Evolutionary conservation across 305 asterid genomes (phyloP).

Genomic region (Fraxinus baroniana): DNA sequence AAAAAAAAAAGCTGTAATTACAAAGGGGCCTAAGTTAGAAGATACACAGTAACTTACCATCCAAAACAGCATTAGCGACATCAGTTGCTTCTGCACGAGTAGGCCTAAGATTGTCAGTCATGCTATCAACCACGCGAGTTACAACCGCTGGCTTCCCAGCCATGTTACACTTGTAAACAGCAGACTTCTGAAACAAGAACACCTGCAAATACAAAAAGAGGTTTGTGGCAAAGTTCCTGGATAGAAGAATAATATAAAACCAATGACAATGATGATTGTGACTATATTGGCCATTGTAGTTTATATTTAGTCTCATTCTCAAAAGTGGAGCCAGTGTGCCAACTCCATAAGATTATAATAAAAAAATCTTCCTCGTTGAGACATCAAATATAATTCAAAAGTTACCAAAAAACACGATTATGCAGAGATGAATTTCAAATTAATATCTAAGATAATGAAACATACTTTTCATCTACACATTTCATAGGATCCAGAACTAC

Average conservation of each 20-base stretch:
- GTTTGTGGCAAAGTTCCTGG: neutral
- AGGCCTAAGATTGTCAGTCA: slow-evolving; percentile 96
- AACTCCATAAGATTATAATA: neutral
- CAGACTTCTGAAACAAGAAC: slow-evolving; percentile 89
- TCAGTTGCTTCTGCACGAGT: slow-evolving; percentile 99
- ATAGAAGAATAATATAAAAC: neutral
- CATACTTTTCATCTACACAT: neutral
- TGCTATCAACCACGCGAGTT: slow-evolving; percentile 92
- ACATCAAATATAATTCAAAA: neutral
- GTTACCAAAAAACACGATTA: neutral
- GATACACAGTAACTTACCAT: slow-evolving; percentile 53
- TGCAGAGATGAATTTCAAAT: neutral
- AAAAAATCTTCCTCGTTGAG: neutral
- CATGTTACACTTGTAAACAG: slow-evolving; percentile 91
- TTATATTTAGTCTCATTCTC: neutral
- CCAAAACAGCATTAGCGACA: slow-evolving; percentile 98
- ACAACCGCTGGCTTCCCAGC: slow-evolving; percentile 92
- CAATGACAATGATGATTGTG: neutral
- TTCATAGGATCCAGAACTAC: neutral
- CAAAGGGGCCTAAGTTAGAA: neutral
- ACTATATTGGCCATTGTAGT: neutral
- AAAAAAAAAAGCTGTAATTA: neutral
- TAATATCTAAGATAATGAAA: neutral
- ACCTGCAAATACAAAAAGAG: slow-evolving; percentile 44
- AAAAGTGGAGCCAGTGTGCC: neutral